Evolutionary conservation across 2,329 filamentous ascomycete species (phyloP).

Genomic region (Apiospora arundinis): DNA sequence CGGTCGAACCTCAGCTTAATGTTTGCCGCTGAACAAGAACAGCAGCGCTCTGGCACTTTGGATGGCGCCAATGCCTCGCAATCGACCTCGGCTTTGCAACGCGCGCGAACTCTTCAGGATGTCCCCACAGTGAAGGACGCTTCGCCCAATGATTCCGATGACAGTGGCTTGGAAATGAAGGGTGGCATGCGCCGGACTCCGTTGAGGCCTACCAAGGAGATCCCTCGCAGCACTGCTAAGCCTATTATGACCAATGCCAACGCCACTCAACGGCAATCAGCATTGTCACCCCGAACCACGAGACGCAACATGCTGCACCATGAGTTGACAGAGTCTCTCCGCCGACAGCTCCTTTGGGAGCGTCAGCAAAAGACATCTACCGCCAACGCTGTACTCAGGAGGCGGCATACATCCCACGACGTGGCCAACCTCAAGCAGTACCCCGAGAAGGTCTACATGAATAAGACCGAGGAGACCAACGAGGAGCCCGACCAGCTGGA

Average conservation of each 20-base stretch:
- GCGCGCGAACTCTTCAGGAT: constrained; percentile 59
- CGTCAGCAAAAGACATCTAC: constrained; percentile 92
- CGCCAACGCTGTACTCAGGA: constrained; percentile 86
- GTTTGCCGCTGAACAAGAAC: constrained; percentile 63
- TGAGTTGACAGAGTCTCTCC: constrained; percentile 90
- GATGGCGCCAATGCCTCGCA: constrained; percentile 66
- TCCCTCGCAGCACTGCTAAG: constrained; percentile 72
- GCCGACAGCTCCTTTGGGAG: constrained; percentile 92
- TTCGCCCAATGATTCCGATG: constrained; percentile 66
- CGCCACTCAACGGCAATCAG: constrained; percentile 69
- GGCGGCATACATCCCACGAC: constrained; percentile 88
- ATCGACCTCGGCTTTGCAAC: constrained; percentile 72
- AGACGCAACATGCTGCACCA: constrained; percentile 94
- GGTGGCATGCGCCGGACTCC: constrained; percentile 56
- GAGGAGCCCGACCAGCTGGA: constrained; percentile 72
- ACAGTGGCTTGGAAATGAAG: constrained; percentile 70
- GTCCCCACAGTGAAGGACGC: constrained; percentile 49
- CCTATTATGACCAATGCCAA: constrained; percentile 73
- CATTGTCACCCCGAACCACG: constrained; percentile 89
- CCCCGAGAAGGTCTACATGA: constrained; percentile 69
- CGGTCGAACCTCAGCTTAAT: constrained; percentile 89
- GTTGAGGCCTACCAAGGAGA: constrained; percentile 63
- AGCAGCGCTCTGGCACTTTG: constrained; percentile 58
- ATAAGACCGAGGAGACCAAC: constrained; percentile 52
- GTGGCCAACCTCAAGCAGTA: constrained; percentile 87